Conservation (phyloP, 192 early-diverging fungal genomes). For the Kappamyces sp. region DNA sequence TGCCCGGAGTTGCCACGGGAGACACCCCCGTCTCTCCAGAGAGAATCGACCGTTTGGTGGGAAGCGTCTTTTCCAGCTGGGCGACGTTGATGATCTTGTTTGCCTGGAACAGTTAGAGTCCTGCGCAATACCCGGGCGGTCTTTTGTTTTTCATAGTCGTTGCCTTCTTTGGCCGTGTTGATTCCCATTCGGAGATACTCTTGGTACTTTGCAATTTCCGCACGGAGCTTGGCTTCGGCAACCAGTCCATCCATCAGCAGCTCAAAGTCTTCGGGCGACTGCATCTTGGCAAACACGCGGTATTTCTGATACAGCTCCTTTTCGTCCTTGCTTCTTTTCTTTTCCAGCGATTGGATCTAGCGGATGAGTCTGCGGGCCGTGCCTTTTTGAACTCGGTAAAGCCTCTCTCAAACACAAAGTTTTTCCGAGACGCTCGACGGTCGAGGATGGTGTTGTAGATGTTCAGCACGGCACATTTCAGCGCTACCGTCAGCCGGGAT, state of each 20-base stretch:
- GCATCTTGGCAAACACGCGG: slow-evolving; percentile 83
- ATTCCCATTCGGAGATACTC: slow-evolving; percentile 89
- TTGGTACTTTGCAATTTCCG: slow-evolving; percentile 78
- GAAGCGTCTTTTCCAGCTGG: not conserved
- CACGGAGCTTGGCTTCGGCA: slow-evolving; percentile 69
- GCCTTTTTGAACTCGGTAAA: slow-evolving; percentile 83
- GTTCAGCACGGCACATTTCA: slow-evolving; percentile 83
- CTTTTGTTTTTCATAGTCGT: slow-evolving; percentile 60
- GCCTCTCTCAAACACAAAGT: slow-evolving; percentile 82
- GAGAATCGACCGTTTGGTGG: not conserved
- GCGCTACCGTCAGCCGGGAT: slow-evolving; percentile 42
- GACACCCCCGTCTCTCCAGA: not conserved
- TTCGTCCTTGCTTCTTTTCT: slow-evolving; percentile 81
- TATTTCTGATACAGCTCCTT: slow-evolving; percentile 72
- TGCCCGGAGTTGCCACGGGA: not conserved
- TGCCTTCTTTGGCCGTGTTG: slow-evolving; percentile 63
- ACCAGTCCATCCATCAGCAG: slow-evolving; percentile 66
- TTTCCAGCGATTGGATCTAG: slow-evolving; percentile 60
- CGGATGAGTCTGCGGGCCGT: slow-evolving; percentile 7
- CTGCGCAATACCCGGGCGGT: slow-evolving; percentile 21
- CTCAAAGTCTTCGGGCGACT: slow-evolving; percentile 77
- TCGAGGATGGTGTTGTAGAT: slow-evolving; percentile 90
- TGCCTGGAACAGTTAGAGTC: not conserved
- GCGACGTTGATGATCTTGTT: slow-evolving; percentile 15
- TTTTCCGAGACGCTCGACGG: slow-evolving; percentile 73